A percentile compares a stretch with the other conserved stretches of the same genome.
Evolutionary conservation across 139 green algal species (phyloP).

Genomic region (Mychonastes homosphaera): DNA sequence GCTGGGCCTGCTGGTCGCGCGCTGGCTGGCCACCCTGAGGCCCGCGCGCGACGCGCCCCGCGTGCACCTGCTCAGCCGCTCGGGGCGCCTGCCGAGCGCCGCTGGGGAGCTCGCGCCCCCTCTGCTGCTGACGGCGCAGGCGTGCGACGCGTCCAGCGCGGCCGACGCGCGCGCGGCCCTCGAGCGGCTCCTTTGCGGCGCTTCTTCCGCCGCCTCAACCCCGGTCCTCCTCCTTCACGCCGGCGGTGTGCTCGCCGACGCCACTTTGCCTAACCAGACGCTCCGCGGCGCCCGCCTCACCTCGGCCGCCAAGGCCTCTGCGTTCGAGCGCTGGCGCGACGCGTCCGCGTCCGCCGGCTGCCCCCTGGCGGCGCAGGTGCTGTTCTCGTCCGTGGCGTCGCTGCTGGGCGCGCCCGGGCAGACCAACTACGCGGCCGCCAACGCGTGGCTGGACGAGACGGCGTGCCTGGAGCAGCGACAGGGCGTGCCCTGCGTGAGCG

Average conservation of each 20-base stretch:
- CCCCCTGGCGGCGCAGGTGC: conserved; percentile 29
- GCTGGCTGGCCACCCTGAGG: conserved; percentile 61
- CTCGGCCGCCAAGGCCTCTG: neutral
- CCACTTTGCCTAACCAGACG: conserved; percentile 35
- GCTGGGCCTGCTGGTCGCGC: conserved; percentile 45
- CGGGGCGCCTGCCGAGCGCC: conserved; percentile 25
- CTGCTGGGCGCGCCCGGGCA: conserved; percentile 72
- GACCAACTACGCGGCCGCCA: conserved; percentile 63
- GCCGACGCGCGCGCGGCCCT: conserved; percentile 13
- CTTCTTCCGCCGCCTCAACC: neutral
- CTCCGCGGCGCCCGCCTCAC: conserved; percentile 11
- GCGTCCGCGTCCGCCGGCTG: neutral
- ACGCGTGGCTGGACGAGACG: conserved; percentile 37
- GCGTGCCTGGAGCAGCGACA: conserved; percentile 3
- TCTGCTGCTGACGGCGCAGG: conserved; percentile 15
- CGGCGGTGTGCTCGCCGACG: conserved; percentile 50
- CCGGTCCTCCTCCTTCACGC: conserved; percentile 51
- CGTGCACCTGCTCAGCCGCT: conserved; percentile 40
- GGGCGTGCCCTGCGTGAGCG: conserved; percentile 28
- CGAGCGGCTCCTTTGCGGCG: conserved; percentile 1
- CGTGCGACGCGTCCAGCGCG: conserved; percentile 22
- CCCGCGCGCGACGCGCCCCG: conserved; percentile 13
- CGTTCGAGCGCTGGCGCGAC: neutral
- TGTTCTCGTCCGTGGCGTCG: conserved; percentile 74
- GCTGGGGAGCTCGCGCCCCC: neutral